phyloP scores from a whole-genome alignment of 306 rosid genomes.

The Rosa rugosa region DNA sequence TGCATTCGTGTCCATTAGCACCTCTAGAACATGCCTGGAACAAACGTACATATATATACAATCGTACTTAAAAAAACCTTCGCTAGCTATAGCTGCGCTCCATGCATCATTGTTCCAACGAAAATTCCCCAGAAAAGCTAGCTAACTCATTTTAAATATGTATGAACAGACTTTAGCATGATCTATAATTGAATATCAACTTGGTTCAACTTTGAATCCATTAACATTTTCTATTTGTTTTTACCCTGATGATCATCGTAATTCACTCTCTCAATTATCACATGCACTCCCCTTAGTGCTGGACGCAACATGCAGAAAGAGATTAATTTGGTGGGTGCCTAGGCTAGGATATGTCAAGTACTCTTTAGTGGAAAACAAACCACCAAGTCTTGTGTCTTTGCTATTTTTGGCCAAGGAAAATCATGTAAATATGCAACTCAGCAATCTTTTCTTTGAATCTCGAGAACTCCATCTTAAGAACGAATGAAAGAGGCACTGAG shows the following conservation, averaged over 20 bases:
- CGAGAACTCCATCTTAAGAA: background rate
- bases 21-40: background rate
- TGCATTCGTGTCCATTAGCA: conserved; percentile 14
- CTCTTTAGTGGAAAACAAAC: background rate
- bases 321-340: background rate
- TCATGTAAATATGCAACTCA: background rate
- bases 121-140: background rate
- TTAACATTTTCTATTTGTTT: background rate
- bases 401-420: conserved; percentile 1
- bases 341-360: background rate
- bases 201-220: background rate
- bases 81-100: background rate
- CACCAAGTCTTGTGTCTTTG: background rate
- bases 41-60: background rate
- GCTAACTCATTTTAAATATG: background rate
- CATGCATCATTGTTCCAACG: background rate
- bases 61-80: background rate
- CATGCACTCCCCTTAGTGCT: conserved; percentile 2
- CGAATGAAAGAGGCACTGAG: background rate
- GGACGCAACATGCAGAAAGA: background rate
- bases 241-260: background rate
- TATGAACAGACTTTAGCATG: background rate
- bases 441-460: background rate
- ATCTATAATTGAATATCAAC: background rate
- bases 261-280: background rate